These are phyloP conservation scores for Gonapodya prolifera DNA, from an alignment of 192 early-diverging fungal genomes.

Conservation along the genomic window DNA sequence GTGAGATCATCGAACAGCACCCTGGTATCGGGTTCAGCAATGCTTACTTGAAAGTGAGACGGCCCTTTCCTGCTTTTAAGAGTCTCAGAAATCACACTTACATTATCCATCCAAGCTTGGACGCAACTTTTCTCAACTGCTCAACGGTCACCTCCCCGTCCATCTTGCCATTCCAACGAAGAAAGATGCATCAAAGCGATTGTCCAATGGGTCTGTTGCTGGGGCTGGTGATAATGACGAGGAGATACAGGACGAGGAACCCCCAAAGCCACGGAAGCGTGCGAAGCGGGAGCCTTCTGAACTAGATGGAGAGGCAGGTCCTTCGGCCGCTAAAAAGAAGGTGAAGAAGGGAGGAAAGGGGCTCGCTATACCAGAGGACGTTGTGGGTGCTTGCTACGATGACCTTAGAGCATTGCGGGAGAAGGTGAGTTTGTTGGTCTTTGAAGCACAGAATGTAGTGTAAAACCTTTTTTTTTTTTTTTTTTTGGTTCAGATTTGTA, in stretches of 20 bases:
- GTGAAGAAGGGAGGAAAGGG: background rate
- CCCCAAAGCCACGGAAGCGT: background rate
- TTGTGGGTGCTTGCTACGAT: background rate
- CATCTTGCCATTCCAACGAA: background rate
- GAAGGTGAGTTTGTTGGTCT: background rate
- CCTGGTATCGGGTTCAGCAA: conserved; percentile 40
- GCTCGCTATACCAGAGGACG: background rate
- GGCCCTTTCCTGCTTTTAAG: background rate
- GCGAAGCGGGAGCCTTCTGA: background rate
- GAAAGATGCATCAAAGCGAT: background rate
- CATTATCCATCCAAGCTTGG: background rate
- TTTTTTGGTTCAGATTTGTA: background rate
- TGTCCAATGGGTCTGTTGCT: background rate
- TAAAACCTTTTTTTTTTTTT: background rate
- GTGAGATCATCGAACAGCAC: conserved; percentile 46
- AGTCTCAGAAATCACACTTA: background rate
- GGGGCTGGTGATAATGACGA: background rate
- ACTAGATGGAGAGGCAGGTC: background rate
- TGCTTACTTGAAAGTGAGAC: conserved; percentile 39
- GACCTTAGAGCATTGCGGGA: background rate
- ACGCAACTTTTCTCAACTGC: background rate
- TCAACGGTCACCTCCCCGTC: background rate
- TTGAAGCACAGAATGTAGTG: background rate
- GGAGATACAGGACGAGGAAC: background rate
- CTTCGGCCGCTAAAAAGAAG: background rate